Conservation (phyloP, 2,329 filamentous ascomycete genomes). For the Botryotinia convoluta region DNA sequence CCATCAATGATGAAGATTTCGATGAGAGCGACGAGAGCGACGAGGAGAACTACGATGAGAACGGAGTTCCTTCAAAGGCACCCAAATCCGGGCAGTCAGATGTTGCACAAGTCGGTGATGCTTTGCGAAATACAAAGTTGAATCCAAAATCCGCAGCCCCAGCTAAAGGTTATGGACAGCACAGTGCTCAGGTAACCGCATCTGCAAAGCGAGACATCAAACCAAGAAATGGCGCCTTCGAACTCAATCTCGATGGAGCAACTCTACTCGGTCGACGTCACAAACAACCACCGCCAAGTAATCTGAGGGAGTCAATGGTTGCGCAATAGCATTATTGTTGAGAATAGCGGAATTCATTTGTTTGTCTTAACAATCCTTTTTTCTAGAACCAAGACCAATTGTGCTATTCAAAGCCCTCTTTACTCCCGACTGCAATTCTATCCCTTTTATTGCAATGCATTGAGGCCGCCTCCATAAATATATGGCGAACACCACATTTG, state of each 20-base stretch:
- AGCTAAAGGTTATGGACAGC: slow-evolving; percentile 77
- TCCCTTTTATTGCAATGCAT: background rate
- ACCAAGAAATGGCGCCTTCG: slow-evolving; percentile 76
- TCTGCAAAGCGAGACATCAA: slow-evolving; percentile 78
- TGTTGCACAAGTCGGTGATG: slow-evolving; percentile 76
- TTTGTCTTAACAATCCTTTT: background rate
- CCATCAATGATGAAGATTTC: slow-evolving; percentile 63
- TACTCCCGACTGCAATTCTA: background rate
- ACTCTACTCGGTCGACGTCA: slow-evolving; percentile 76
- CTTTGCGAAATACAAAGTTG: slow-evolving; percentile 80
- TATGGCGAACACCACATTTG: background rate
- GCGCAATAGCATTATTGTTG: slow-evolving; percentile 24
- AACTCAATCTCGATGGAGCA: slow-evolving; percentile 86
- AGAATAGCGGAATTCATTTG: background rate
- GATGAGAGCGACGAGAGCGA: slow-evolving; percentile 64
- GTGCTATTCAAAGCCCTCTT: background rate
- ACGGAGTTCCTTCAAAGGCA: slow-evolving; percentile 59
- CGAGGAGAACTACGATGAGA: slow-evolving; percentile 57
- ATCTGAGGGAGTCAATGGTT: slow-evolving; percentile 32
- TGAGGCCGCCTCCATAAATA: background rate
- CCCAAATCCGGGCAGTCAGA: slow-evolving; percentile 58
- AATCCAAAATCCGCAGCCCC: slow-evolving; percentile 59
- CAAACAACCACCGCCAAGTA: slow-evolving; percentile 45
- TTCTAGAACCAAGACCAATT: background rate
- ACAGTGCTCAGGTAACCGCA: slow-evolving; percentile 78